phyloP scores from a whole-genome alignment of 169 alveolate species.

The Miamiensis avidus region DNA sequence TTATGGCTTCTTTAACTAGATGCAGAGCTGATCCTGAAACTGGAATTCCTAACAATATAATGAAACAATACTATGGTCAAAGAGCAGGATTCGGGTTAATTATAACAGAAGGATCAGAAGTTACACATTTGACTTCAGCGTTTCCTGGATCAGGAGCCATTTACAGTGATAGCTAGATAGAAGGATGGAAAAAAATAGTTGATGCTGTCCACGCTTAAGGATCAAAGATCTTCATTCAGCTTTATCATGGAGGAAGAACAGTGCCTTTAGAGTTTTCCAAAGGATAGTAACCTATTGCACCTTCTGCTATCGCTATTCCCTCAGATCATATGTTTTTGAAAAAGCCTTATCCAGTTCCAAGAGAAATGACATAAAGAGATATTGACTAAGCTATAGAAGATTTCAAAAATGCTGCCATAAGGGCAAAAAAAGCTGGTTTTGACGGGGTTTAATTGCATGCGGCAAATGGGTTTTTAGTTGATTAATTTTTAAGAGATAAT shows the following conservation, averaged over 20 bases:
- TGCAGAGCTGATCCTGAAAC: conserved; percentile 15
- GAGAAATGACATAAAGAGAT: conserved; percentile 25
- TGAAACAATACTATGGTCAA: background rate
- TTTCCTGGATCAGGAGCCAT: conserved; percentile 4
- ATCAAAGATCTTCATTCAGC: conserved; percentile 32
- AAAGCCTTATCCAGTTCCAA: conserved; percentile 21
- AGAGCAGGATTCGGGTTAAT: conserved; percentile 9
- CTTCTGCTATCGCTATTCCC: conserved; percentile 41
- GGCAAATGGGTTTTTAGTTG: conserved; percentile 63
- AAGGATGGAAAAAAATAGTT: conserved; percentile 52
- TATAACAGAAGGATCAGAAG: conserved; percentile 2
- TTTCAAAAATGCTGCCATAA: conserved; percentile 24
- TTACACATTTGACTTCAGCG: background rate
- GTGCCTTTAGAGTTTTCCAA: conserved; percentile 21
- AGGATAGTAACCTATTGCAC: conserved; percentile 31
- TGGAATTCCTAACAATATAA: conserved; percentile 6
- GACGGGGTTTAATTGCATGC: conserved; percentile 75
- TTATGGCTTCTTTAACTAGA: conserved; percentile 41
- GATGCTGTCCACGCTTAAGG: conserved; percentile 45
- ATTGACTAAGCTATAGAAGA: conserved; percentile 18
- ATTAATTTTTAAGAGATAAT: conserved; percentile 46
- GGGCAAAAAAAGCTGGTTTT: conserved; percentile 42
- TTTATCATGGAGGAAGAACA: conserved; percentile 58
- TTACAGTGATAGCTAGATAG: conserved; percentile 30
- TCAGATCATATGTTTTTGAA: conserved; percentile 14